Conservation (phyloP, 495 filamentous ascomycete genomes). For the Xylaria acuta region DNA sequence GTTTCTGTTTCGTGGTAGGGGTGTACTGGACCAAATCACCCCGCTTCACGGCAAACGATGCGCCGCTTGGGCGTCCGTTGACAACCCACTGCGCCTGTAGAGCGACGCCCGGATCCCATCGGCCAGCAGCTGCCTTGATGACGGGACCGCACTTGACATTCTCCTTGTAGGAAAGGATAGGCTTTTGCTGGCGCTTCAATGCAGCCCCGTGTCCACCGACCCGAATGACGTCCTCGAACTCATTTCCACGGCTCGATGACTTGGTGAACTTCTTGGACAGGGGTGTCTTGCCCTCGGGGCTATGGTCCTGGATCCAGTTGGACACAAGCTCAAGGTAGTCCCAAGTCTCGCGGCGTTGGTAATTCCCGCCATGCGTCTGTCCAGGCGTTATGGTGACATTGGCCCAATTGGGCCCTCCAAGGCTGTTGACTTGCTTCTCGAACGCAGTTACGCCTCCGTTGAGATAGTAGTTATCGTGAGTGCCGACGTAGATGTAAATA, state of each 20-base stretch:
- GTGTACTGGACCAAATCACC: neutral
- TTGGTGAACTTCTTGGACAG: neutral
- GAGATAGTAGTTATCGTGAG: slow-evolving; percentile 25
- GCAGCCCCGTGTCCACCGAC: slow-evolving; percentile 19
- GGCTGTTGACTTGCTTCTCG: slow-evolving; percentile 13
- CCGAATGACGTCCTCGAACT: slow-evolving; percentile 20
- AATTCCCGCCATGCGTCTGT: slow-evolving; percentile 24
- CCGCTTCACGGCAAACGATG: slow-evolving; percentile 20
- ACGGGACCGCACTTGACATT: neutral
- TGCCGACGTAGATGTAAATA: slow-evolving; percentile 26
- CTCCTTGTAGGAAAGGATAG: neutral
- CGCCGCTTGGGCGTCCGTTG: slow-evolving; percentile 8
- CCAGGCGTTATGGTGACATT: slow-evolving; percentile 23
- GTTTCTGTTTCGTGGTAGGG: neutral
- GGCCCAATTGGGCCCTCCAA: slow-evolving; percentile 23
- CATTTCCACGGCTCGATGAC: slow-evolving; percentile 22
- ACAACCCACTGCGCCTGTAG: slow-evolving; percentile 25
- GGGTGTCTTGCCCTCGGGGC: slow-evolving; percentile 17
- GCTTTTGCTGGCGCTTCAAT: slow-evolving; percentile 20
- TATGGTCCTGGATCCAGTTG: slow-evolving; percentile 19
- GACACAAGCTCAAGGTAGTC: slow-evolving; percentile 23
- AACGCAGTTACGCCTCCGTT: slow-evolving; percentile 20
- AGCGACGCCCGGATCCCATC: slow-evolving; percentile 26
- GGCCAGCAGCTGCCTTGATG: slow-evolving; percentile 13
- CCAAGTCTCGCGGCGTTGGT: slow-evolving; percentile 25